Evolutionary conservation across 805 yeast species (phyloP).

Genomic region (Metschnikowia shivogae): DNA sequence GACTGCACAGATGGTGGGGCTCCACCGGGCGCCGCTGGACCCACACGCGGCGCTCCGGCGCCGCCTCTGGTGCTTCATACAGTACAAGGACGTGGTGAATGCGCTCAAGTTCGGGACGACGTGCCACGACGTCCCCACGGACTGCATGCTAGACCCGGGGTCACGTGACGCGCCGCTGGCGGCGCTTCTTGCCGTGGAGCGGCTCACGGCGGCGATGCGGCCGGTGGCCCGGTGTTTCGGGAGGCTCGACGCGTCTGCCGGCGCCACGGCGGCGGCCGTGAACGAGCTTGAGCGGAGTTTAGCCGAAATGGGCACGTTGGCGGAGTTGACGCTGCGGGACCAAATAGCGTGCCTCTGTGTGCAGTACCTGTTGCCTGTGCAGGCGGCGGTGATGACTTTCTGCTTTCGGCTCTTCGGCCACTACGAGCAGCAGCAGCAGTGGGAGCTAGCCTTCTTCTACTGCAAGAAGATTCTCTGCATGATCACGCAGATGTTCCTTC

Average conservation of each 20-base stretch:
- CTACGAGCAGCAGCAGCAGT: conserved; percentile 11
- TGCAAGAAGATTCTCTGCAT: conserved; percentile 13
- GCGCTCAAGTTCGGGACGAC: conserved; percentile 15
- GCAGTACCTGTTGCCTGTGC: conserved; percentile 9
- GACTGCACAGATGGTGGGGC: conserved; percentile 15
- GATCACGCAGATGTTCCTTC: conserved; percentile 12
- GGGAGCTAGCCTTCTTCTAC: conserved; percentile 12
- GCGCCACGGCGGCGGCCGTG: conserved; percentile 7
- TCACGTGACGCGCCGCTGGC: conserved; percentile 4
- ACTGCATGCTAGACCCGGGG: conserved; percentile 8
- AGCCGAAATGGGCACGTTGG: conserved; percentile 2
- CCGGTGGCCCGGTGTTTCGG: conserved; percentile 6
- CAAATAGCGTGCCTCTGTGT: conserved; percentile 2
- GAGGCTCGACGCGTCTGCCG: conserved; percentile 3
- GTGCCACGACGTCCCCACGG: conserved; percentile 9
- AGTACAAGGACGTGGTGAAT: conserved; percentile 10
- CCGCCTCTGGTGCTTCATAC: conserved; percentile 16
- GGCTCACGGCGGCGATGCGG: conserved; percentile 5
- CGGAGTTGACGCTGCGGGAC: not conserved
- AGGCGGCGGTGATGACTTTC: conserved; percentile 9
- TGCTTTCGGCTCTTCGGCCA: conserved; percentile 15
- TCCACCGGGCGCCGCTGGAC: conserved; percentile 16
- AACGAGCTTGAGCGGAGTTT: conserved; percentile 12
- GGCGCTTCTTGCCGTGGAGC: conserved; percentile 4
- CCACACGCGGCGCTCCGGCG: conserved; percentile 10